Percentiles rank a stretch among this genome's conserved stretches.
phyloP scores from a whole-genome alignment of 2,329 filamentous ascomycete species.

The Penicillium sp. region DNA sequence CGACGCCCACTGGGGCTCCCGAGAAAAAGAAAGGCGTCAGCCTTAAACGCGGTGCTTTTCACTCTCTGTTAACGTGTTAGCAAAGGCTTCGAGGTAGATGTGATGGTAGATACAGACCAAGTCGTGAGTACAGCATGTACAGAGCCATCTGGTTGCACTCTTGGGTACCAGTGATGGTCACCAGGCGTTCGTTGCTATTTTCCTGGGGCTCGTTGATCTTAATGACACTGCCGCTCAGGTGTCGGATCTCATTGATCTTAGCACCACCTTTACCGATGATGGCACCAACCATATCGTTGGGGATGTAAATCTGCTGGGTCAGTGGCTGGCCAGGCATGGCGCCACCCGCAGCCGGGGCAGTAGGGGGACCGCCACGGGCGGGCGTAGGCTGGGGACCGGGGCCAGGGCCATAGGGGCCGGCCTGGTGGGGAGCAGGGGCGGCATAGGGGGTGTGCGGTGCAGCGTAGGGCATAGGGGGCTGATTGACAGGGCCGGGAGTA shows the following conservation, averaged over 20 bases:
- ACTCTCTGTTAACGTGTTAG: slow-evolving; percentile 55
- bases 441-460: slow-evolving; percentile 74
- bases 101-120: slow-evolving; percentile 59
- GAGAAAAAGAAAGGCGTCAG: slow-evolving; percentile 6
- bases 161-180: slow-evolving; percentile 95
- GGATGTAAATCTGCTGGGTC: slow-evolving; percentile 98
- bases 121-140: slow-evolving; percentile 97
- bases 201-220: slow-evolving; percentile 99
- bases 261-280: slow-evolving; percentile 98
- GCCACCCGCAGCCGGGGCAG: slow-evolving; percentile 62
- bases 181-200: slow-evolving; percentile 95
- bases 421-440: slow-evolving; percentile 75
- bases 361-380: slow-evolving; percentile 63
- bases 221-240: slow-evolving; percentile 95
- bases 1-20: slow-evolving; percentile 6
- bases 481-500: slow-evolving; percentile 53
- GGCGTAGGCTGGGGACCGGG: slow-evolving; percentile 60
- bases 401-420: slow-evolving; percentile 60
- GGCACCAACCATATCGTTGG: slow-evolving; percentile 98
- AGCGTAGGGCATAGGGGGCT: slow-evolving; percentile 75
- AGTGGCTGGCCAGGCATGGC: slow-evolving; percentile 77
- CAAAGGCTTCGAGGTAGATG: background rate
- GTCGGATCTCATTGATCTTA: slow-evolving; percentile 99
- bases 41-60: slow-evolving; percentile 69
- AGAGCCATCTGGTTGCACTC: slow-evolving; percentile 99